Evolutionary conservation across 2,329 filamentous ascomycete species (phyloP).

Genomic region (Ophiocordyceps polyrhachis-furcata): DNA sequence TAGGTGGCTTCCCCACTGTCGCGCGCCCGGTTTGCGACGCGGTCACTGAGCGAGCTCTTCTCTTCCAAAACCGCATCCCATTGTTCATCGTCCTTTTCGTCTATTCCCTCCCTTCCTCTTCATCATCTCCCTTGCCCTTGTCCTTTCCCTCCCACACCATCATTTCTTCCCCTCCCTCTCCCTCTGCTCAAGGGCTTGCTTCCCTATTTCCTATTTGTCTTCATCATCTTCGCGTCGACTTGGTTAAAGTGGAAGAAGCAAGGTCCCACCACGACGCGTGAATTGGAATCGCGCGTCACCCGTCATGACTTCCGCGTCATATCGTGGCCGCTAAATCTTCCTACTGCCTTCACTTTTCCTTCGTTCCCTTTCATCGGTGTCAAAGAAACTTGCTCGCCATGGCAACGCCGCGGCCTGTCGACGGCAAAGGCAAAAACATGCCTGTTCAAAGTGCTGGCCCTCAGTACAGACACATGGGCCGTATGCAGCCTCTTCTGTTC

Average conservation of each 20-base stretch:
- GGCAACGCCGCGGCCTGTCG: constrained; percentile 18
- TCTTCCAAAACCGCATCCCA: neutral
- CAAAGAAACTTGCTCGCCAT: constrained; percentile 7
- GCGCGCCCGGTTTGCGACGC: too few relatives aligned
- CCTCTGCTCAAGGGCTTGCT: neutral
- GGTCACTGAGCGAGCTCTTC: too few relatives aligned
- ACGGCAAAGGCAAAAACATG: constrained; percentile 16
- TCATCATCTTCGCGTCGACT: neutral
- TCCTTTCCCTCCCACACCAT: neutral
- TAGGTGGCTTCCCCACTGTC: neutral
- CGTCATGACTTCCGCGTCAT: neutral
- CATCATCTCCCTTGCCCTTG: neutral
- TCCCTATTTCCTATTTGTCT: neutral
- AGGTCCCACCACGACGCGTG: neutral
- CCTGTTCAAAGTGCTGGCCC: constrained; percentile 26
- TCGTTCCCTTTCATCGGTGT: neutral
- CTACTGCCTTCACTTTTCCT: neutral
- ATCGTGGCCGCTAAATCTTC: neutral
- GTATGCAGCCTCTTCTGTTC: constrained; percentile 24
- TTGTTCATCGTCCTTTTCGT: neutral
- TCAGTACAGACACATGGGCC: constrained; percentile 45
- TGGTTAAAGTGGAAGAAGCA: neutral
- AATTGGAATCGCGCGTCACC: neutral
- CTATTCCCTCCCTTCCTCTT: neutral
- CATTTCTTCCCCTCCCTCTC: neutral